Evolutionary conservation across 208 protist genomes (phyloP).

Genomic region (Herpetomonas samuelpessoai): DNA sequence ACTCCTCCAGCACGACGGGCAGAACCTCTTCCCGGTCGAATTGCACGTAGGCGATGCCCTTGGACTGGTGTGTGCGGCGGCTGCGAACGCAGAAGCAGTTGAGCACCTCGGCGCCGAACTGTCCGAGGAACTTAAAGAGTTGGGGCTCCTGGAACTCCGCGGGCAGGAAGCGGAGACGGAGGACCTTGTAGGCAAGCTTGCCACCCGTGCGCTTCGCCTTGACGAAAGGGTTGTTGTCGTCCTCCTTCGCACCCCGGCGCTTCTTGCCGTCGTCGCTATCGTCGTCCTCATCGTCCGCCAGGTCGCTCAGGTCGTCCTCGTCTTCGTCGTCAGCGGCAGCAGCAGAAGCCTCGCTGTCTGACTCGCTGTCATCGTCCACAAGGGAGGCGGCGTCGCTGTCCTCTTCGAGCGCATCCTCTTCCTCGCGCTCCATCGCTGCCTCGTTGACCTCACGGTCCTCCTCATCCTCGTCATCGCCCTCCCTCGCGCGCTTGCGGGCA

Average conservation of each 20-base stretch:
- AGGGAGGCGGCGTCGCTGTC: constrained; percentile 21
- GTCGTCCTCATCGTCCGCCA: constrained; percentile 18
- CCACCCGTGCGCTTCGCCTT: constrained; percentile 28
- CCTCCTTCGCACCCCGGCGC: constrained; percentile 16
- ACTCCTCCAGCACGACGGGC: constrained; percentile 76
- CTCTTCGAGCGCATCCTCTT: not conserved
- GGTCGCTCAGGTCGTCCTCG: constrained; percentile 24
- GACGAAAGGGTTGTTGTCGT: constrained; percentile 39
- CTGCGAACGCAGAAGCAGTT: constrained; percentile 91
- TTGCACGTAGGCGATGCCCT: constrained; percentile 87
- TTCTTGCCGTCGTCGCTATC: constrained; percentile 11
- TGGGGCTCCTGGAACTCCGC: constrained; percentile 85
- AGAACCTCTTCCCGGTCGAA: constrained; percentile 74
- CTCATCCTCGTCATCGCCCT: constrained; percentile 14
- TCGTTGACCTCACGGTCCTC: constrained; percentile 7
- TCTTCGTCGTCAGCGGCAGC: constrained; percentile 12
- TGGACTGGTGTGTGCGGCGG: constrained; percentile 78
- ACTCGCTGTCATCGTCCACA: constrained; percentile 13
- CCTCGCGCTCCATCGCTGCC: constrained; percentile 21
- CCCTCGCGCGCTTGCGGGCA: constrained; percentile 12
- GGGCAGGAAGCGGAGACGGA: constrained; percentile 81
- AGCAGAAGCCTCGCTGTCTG: not conserved
- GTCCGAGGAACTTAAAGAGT: constrained; percentile 83
- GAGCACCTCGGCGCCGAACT: constrained; percentile 79
- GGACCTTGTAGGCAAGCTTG: constrained; percentile 50